Base-by-base conservation (phyloP, 345 rosid genomes). In the Reutealis trisperma region DNA sequence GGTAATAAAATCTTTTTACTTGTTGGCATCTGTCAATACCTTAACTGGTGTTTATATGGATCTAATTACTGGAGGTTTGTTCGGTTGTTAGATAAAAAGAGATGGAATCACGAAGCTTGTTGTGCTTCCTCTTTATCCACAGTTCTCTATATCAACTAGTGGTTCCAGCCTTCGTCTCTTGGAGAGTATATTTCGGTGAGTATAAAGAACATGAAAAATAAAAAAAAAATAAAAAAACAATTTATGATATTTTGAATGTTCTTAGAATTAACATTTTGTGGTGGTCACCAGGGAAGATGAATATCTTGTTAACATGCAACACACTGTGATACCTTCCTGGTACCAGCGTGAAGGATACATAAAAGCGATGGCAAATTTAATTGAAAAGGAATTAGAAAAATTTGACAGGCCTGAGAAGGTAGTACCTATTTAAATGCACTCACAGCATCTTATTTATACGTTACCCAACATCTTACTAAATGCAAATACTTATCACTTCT, bases 261-360 rank as follows among this genome's bases (percentile, higher is more conserved):
- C 71, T 47, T 59, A 72, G 79, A 55, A 34, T 60, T 63, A 34
- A 80, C 60, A n/a, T 78, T 66, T 75, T 77, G 80, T 74, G 74
- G 75, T 80, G 78, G 12, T 75, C 64, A 13, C 74, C 84, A 95
- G 99, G 89, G 96, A 93, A 81, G 99, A 95, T 84, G 99, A 93
- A 80, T 95, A 95, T 85, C 94, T 95, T 70, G 98, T 92, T 55
- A 95, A 91, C 88, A 95, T 95, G 99, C 98, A 92, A 80, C 99
- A 95, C 78, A 95, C 98, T 5, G 98, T 96, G 78, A 96, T 96
- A 75, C 99, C 99, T 68, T 96, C 99, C 6, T 96, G 99, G 99
- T 96, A 96, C 80, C 99, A 96, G 82, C 96, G 99, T 45, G 97
- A 96, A 77, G 99, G 99, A 74, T 96, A 96, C 83, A 89, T 93